These are phyloP conservation scores for Gastrodia elata DNA, from an alignment of 106 monocot species.

Conservation along the genomic window DNA sequence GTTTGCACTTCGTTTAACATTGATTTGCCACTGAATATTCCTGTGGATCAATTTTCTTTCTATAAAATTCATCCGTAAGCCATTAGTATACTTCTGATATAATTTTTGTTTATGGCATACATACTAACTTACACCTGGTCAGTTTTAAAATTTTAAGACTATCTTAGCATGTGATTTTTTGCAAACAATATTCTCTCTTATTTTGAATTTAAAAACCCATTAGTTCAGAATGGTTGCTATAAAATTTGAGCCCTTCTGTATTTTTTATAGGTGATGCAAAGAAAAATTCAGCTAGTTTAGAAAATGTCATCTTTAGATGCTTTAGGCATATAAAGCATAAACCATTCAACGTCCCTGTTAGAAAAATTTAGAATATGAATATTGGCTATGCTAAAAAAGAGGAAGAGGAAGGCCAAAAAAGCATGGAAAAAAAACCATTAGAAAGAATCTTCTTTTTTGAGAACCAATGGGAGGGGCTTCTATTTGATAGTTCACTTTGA, in stretches of 20 bases:
- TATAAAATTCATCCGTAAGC: background rate
- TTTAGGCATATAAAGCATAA: too few relatives aligned
- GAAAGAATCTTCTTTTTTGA: too few relatives aligned
- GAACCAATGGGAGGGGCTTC: too few relatives aligned
- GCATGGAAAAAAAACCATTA: too few relatives aligned
- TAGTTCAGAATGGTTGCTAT: background rate
- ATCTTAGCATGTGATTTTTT: background rate
- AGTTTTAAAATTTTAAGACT: background rate
- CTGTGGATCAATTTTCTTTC: background rate
- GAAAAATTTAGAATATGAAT: too few relatives aligned
- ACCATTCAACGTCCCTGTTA: too few relatives aligned
- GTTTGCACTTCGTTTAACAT: constrained; percentile 16
- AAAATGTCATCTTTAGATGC: too few relatives aligned
- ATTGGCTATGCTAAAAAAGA: too few relatives aligned
- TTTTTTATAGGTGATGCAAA: background rate
- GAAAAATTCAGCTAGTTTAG: too few relatives aligned
- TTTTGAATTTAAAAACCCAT: background rate
- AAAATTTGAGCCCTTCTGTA: background rate
- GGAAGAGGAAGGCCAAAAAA: too few relatives aligned
- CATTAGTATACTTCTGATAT: constrained; percentile 1
- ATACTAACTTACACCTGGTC: background rate
- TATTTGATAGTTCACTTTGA: too few relatives aligned
- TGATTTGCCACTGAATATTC: background rate
- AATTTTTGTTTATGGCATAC: background rate
- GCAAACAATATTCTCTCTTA: background rate